Evolutionary conservation across 805 yeast genomes (phyloP), one percentile per base, ranked within the genome.

Genomic region (Zygosaccharomyces siamensis): DNA sequence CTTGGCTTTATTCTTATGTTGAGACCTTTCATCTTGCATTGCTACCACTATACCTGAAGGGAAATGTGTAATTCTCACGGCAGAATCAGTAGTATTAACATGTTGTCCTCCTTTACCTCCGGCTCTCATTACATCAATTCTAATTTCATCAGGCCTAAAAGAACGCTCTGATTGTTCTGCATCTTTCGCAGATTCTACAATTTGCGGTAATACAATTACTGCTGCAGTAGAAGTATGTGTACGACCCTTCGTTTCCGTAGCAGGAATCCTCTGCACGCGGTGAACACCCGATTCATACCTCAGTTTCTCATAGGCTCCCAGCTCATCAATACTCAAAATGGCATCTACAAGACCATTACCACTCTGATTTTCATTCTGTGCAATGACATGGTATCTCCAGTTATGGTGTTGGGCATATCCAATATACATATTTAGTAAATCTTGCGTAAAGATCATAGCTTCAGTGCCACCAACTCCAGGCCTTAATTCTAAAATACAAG

Each of bases 41-140:
- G 82, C 76, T 2, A 93, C 97, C 4, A 81, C 82, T 35, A 88
- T 81, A 2, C 97, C 97, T 0, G 96, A 82, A 4, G 98, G 97
- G 12, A 86, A 72, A 69, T 93, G 99, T 1, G 92, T 89, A 24
- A 93, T 71, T 58, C 99, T 76, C 11, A 93, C 98, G 0, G 99
- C 99, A 1, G 97, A 89, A 63, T 92, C 98, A 0, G 98, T 93
- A 11, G 96, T 92, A 63, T 92, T 92, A 32, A 92, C 99, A 63
- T 92, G 98, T 71, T 92, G 99, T 0, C 99, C 99, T 48, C 99
- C 99, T 54, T 93, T 85, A 3, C 99, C 99, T 48, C 96, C 82
- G 0, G 98, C 88, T 57, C 99, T 76, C 96, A 92, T 93, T n/a
- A 93, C 89, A 64, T 93, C 99, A 3, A 93, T 81, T 48, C 97